These are phyloP conservation scores for Tylopilus sp. DNA, from an alignment of 1,284 basidiomycete species.

Conservation along the genomic window DNA sequence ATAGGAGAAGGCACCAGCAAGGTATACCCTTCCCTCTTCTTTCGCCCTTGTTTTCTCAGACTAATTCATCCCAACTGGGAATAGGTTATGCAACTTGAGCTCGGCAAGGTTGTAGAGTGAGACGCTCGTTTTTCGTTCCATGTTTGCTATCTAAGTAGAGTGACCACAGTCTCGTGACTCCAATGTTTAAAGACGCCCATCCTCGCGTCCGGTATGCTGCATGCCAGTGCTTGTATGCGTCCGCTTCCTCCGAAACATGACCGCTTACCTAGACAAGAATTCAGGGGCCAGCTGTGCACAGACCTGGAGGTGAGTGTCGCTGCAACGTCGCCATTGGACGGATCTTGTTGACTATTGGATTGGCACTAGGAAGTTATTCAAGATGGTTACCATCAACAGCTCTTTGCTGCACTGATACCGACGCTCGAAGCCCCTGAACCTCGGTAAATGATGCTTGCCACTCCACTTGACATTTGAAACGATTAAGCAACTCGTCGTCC, in stretches of 20 bases:
- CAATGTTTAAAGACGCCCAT: constrained; percentile 73
- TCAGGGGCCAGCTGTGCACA: constrained; percentile 77
- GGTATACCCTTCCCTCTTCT: constrained; percentile 31
- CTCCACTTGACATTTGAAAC: background rate
- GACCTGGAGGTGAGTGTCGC: constrained; percentile 62
- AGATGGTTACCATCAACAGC: constrained; percentile 59
- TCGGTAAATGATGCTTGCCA: constrained; percentile 43
- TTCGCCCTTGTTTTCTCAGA: background rate
- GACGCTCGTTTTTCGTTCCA: constrained; percentile 22
- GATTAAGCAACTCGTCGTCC: background rate
- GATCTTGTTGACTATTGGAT: background rate
- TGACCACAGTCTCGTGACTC: constrained; percentile 59
- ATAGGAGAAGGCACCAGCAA: constrained; percentile 74
- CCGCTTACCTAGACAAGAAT: constrained; percentile 5
- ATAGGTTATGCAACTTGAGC: constrained; percentile 70
- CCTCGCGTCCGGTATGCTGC: constrained; percentile 81
- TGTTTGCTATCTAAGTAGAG: constrained; percentile 1
- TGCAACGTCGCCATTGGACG: background rate
- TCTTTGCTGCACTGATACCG: constrained; percentile 68
- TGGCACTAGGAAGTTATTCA: constrained; percentile 66
- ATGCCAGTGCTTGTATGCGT: constrained; percentile 74
- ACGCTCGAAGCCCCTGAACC: constrained; percentile 74
- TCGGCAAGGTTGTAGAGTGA: constrained; percentile 71
- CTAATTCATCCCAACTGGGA: background rate
- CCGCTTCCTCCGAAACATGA: background rate